Percentiles rank a stretch among this genome's conserved stretches.
Evolutionary conservation across 805 yeast genomes (phyloP).

Genomic region (Wickerhamiella slavikovae): DNA sequence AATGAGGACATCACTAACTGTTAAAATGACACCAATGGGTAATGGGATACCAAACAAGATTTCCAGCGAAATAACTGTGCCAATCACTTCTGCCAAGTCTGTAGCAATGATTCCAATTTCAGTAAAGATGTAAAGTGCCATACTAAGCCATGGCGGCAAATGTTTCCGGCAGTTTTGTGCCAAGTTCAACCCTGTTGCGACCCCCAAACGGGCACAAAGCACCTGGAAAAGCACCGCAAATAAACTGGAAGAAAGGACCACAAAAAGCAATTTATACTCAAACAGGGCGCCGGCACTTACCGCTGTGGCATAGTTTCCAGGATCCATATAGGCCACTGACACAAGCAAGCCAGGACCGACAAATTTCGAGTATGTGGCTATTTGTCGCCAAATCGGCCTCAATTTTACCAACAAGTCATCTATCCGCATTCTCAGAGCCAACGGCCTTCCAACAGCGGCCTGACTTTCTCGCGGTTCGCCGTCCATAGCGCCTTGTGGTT

Average conservation of each 20-base stretch:
- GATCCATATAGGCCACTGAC: conserved; percentile 82
- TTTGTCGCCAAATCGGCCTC: too few relatives aligned
- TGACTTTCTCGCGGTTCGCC: too few relatives aligned
- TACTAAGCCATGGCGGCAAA: conserved; percentile 46
- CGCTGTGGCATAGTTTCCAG: conserved; percentile 82
- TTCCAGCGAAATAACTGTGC: conserved; percentile 71
- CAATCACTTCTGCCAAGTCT: conserved; percentile 85
- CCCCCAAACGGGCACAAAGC: conserved; percentile 66
- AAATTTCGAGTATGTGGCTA: conserved; percentile 40
- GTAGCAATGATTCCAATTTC: conserved; percentile 83
- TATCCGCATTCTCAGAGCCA: too few relatives aligned
- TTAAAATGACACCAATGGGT: conserved; percentile 51
- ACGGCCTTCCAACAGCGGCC: too few relatives aligned
- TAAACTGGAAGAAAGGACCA: conserved; percentile 54
- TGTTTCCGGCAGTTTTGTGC: conserved; percentile 66
- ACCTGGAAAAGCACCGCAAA: conserved; percentile 72
- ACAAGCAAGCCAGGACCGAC: conserved; percentile 81
- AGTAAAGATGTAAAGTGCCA: conserved; percentile 44
- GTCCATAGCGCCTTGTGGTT: too few relatives aligned
- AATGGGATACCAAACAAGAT: conserved; percentile 60
- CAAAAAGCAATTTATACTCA: conserved; percentile 50
- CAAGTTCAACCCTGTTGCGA: conserved; percentile 74
- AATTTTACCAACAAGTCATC: too few relatives aligned
- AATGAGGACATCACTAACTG: conserved; percentile 63
- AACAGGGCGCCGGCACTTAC: conserved; percentile 75